These are phyloP conservation scores for Neoascochyta sp. DNA, from an alignment of 2,329 filamentous ascomycete species.

Conservation along the genomic window DNA sequence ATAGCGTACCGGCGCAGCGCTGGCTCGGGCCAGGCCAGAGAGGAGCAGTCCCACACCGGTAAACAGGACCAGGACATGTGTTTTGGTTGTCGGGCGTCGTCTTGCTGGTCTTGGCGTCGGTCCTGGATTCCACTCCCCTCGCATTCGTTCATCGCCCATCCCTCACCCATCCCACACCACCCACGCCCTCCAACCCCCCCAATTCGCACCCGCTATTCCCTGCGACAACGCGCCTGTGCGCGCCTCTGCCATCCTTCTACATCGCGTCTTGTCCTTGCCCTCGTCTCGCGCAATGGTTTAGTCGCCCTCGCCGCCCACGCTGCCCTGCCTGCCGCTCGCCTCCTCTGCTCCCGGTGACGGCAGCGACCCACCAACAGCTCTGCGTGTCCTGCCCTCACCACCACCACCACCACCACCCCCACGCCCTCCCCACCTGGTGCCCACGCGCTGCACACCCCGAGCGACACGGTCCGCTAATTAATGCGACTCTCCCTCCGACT, in stretches of 20 bases:
- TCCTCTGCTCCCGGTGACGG: conserved; percentile 14
- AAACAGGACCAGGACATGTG: conserved; percentile 23
- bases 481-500: no score
- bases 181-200: conserved; percentile 33
- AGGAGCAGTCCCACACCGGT: conserved; percentile 9
- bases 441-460: not conserved
- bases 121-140: conserved; percentile 16
- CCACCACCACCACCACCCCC: conserved; percentile 1
- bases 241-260: conserved; percentile 11
- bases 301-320: conserved; percentile 8
- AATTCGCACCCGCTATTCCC: conserved; percentile 16
- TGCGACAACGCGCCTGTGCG: conserved; percentile 26
- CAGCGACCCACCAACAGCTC: conserved; percentile 12
- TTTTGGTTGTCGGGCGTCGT: conserved; percentile 19
- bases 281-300: conserved; percentile 32
- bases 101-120: conserved; percentile 22
- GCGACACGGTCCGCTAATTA: no score
- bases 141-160: conserved; percentile 12
- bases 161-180: no score
- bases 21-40: conserved; percentile 1
- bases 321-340: conserved; percentile 16
- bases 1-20: no score
- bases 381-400: conserved; percentile 1
- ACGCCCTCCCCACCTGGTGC: not conserved
- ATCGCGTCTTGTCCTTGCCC: no score